Base-by-base conservation (phyloP, 2,329 filamentous ascomycete species). In the Aureobasidium sp. region DNA sequence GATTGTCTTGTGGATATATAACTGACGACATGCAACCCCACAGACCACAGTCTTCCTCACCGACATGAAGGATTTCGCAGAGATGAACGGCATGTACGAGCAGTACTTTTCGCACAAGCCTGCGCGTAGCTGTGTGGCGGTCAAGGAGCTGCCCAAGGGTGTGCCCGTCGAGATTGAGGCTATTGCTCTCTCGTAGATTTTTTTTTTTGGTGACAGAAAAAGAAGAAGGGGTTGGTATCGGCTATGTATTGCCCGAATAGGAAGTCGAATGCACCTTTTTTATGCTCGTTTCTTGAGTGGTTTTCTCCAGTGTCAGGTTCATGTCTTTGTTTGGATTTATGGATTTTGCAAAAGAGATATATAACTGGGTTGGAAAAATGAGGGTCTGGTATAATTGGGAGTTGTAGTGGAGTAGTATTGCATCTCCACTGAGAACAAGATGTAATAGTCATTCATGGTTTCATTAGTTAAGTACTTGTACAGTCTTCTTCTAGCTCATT, bases 161-260 rank as follows among this genome's bases (percentile, higher is more conserved):
- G 91, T 91, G 45, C 87, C 91, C 64, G 86, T 96, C 27, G 91
- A 96, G 82, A 94, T 96, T 73, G 91, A 96, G 82, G 89, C 86
- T 73, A 88, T 94, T 79, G 91, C 91, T 65, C 75, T 84, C 17
- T 45, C 64, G 25, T 65, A 62, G 42, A n/a, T 44, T 25, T 25
- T 25, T 3, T 25, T 25, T 25, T 25, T 25, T 25, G 22, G 3
- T 25, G 22, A 25, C 2, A 1, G 22, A 25, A 25, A 3, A 25
- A 25, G 22, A 25, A 25, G 22, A 3, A 25, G 22, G 3, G 3
- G 22, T 25, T 25, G 22, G 22, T 25, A 3, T 59, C 56, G 56
- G 56, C 44, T 59, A 15, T 48, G 56, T 48, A 48, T 59, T 59
- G 31, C 56, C 56, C 20, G 15, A 48, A 59, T 49, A 41, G 56